These are phyloP conservation scores for Apiospora arundinis DNA, from an alignment of 2,329 filamentous ascomycete species.

Conservation along the genomic window DNA sequence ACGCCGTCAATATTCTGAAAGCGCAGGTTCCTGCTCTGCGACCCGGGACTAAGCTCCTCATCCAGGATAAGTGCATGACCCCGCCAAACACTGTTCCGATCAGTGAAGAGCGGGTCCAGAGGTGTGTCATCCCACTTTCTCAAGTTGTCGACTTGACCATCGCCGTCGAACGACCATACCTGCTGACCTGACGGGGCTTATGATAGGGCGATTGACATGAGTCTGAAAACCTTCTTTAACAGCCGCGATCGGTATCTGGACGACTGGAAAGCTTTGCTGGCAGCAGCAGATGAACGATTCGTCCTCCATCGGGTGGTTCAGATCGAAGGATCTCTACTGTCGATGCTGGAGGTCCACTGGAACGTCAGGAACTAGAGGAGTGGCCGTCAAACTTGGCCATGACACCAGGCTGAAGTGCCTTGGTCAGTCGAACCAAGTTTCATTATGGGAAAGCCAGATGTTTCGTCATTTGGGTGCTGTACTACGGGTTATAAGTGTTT, in stretches of 20 bases:
- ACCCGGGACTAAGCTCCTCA: not conserved
- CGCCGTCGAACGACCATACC: not conserved
- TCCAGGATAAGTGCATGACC: slow-evolving; percentile 7
- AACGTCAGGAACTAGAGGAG: slow-evolving; percentile 17
- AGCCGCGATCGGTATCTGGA: not conserved
- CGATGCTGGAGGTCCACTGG: slow-evolving; percentile 16
- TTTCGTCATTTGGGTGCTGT: no score
- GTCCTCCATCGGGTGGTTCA: slow-evolving; percentile 9
- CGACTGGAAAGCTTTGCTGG: slow-evolving; percentile 4
- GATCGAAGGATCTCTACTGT: not conserved
- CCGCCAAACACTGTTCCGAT: slow-evolving; percentile 25
- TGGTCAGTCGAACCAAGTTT: not conserved
- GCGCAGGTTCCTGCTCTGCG: slow-evolving; percentile 13
- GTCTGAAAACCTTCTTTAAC: slow-evolving; percentile 14
- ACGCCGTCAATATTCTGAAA: not conserved
- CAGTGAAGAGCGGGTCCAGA: slow-evolving; percentile 28
- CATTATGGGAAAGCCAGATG: not conserved
- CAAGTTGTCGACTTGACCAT: not conserved
- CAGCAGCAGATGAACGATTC: not conserved
- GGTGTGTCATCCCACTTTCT: slow-evolving; percentile 24
- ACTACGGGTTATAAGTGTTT: not conserved
- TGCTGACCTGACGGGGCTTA: not conserved
- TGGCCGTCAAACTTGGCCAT: not conserved
- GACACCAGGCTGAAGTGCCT: not conserved
- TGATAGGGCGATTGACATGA: slow-evolving; percentile 30